Evolutionary conservation across 257 asterid genomes (phyloP).

Genomic region (Solanum paucissectum): DNA sequence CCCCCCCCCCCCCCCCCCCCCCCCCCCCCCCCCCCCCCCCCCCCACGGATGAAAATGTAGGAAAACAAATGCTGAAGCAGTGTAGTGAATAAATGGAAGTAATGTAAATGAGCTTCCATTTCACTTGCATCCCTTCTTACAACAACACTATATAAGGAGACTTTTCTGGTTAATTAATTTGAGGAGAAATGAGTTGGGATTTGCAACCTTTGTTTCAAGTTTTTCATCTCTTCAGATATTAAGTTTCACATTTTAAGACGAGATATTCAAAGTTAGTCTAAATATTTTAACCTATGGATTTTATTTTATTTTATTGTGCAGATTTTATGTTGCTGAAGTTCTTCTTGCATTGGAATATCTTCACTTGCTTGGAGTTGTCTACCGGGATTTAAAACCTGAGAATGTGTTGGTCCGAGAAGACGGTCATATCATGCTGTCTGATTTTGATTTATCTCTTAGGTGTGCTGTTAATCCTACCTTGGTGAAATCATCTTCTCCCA

Average conservation of each 20-base stretch:
- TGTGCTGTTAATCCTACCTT: constrained; percentile 62
- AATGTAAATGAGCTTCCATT: background rate
- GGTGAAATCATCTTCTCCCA: constrained; percentile 5
- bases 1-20: too few relatives aligned
- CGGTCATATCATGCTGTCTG: constrained; percentile 81
- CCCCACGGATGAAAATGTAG: background rate
- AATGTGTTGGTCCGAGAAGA: constrained; percentile 63
- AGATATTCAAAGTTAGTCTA: background rate
- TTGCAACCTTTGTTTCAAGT: background rate
- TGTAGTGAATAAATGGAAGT: background rate
- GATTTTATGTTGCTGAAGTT: constrained; percentile 75
- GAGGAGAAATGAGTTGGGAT: background rate
- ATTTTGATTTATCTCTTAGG: constrained; percentile 61
- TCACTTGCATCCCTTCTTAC: background rate
- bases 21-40: too few relatives aligned
- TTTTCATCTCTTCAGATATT: background rate
- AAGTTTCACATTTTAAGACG: background rate
- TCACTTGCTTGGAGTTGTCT: constrained; percentile 76
- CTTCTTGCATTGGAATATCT: constrained; percentile 68
- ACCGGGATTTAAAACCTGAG: constrained; percentile 80
- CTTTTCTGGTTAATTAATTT: background rate
- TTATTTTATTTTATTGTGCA: constrained; percentile 4
- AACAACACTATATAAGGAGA: background rate
- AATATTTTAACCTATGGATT: background rate
- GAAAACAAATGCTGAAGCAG: background rate